Conservation (phyloP, 257 asterid genomes). For the Nicotiana otophora region DNA sequence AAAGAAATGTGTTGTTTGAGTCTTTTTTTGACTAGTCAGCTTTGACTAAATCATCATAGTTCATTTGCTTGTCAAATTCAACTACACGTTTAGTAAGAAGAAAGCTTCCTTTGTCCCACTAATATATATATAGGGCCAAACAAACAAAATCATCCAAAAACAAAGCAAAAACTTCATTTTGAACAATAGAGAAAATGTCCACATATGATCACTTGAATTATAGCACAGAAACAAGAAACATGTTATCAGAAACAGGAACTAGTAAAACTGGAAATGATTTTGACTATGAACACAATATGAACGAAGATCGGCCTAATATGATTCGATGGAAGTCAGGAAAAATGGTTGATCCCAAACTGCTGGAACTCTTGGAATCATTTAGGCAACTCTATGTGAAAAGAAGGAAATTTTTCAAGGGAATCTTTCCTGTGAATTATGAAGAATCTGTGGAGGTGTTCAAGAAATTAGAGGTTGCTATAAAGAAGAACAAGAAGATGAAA, state of each 20-base stretch:
- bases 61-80: neutral
- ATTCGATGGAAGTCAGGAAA: too few species aligned
- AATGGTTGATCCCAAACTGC: conserved; percentile 33
- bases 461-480: conserved; percentile 20
- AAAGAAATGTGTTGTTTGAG: neutral
- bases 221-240: neutral
- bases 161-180: neutral
- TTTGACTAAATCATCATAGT: neutral
- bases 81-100: neutral
- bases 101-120: neutral
- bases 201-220: neutral
- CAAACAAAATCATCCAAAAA: neutral
- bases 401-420: conserved; percentile 32
- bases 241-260: neutral
- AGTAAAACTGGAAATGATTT: neutral
- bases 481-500: conserved; percentile 26
- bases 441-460: conserved; percentile 29
- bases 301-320: conserved; percentile 44
- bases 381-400: conserved; percentile 33
- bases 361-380: conserved; percentile 32
- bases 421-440: conserved; percentile 21
- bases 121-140: neutral
- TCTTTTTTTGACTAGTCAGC: neutral
- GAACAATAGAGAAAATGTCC: neutral
- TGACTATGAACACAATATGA: conserved; percentile 10